These are phyloP conservation scores for Nemania abortiva DNA, from an alignment of 2,329 filamentous ascomycete genomes.

Conservation along the genomic window DNA sequence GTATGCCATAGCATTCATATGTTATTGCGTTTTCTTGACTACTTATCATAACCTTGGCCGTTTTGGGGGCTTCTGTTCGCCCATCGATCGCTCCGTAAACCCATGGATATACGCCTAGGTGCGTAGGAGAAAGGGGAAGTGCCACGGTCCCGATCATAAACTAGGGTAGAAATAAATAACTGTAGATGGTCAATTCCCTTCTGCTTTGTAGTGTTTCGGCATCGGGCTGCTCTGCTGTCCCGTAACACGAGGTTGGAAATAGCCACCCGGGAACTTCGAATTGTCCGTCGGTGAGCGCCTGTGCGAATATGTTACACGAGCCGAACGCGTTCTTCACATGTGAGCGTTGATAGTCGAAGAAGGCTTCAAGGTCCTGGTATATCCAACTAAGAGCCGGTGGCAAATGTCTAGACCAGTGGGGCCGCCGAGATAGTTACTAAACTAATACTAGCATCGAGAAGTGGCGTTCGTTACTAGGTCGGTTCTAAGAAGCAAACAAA, in stretches of 20 bases:
- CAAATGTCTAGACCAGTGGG: neutral
- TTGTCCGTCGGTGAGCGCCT: neutral
- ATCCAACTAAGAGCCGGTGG: conserved; percentile 6
- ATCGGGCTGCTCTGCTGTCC: neutral
- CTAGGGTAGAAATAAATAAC: too few species aligned
- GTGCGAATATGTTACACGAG: neutral
- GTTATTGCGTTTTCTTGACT: neutral
- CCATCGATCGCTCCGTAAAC: neutral
- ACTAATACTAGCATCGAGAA: neutral
- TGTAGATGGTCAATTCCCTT: too few species aligned
- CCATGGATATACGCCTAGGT: neutral
- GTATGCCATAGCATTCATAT: neutral
- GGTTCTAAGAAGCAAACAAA: neutral
- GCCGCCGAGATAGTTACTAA: neutral
- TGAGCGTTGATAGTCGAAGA: neutral
- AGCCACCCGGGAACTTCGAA: neutral
- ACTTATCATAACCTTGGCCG: neutral
- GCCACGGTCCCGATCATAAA: too few species aligned
- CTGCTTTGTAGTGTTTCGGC: neutral
- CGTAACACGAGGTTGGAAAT: neutral
- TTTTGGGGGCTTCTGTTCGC: neutral
- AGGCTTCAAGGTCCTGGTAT: neutral
- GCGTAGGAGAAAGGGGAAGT: neutral
- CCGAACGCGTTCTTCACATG: neutral
- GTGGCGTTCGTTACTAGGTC: neutral